Evolutionary conservation across 352 stramenopile genomes (phyloP), one percentile per base, ranked within the genome.

Genomic region (Globisporangium camurandrum): DNA sequence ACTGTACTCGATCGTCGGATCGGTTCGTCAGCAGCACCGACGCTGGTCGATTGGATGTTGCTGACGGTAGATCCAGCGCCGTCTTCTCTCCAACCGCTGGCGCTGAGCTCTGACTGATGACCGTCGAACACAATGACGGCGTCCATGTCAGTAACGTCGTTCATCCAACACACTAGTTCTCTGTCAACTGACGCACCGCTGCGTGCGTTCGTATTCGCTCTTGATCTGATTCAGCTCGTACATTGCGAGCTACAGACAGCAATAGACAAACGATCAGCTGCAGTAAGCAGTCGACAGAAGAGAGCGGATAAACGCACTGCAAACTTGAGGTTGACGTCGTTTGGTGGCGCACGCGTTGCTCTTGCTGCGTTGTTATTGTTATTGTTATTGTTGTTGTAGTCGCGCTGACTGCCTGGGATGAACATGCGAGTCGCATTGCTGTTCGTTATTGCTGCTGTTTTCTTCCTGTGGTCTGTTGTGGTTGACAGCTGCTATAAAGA

Each of bases 171-270:
- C n/a, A n/a, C n/a, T n/a, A n/a, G n/a, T n/a, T n/a, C n/a, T n/a
- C n/a, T n/a, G n/a, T n/a, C n/a, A n/a, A n/a, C n/a, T 12, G 2
- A 42, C 49, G 17, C 33, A 72, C 66, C 66, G 57, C 27, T 72
- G 46, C 45, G 67, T 74, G 17, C 62, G 17, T 4, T 64, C 46
- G 46, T 68, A 70, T 20, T 75, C 61, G 22, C 46, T 49, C 49
- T 78, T 75, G 43, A 76, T 82, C 48, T 74, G 33, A 17, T 69
- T 58, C 20, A 82, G 59, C 41, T 82, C 70, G 27, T 75, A 61
- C 59, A 78, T 73, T 0, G 70, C 44, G 20, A 49, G 27, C 44
- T 49, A 23, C 43, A n/a, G 26, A 56, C 1, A 34, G 30, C 8
- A 34, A 34, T 12, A 34, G 30, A 34, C 30, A 34, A 8, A 34